Percentiles rank a stretch among this genome's conserved stretches.
Evolutionary conservation across 2,329 filamentous ascomycete genomes (phyloP).

Genomic region (Paecilomyces sp.): DNA sequence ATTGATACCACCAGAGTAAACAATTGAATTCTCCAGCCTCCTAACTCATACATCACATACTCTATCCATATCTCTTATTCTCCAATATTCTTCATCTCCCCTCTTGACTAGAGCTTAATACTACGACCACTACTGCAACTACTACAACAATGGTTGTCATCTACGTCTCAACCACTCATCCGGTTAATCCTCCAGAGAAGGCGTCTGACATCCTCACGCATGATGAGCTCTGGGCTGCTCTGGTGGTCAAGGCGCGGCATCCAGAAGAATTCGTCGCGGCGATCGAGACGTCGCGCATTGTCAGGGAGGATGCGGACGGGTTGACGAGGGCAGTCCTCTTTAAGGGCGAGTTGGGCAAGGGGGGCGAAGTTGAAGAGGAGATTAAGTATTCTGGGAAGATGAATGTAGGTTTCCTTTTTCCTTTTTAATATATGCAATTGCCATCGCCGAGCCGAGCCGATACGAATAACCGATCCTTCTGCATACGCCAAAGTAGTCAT

Average conservation of each 20-base stretch:
- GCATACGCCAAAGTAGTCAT: too few relatives aligned
- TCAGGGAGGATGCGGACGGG: constrained; percentile 29
- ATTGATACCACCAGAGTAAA: too few relatives aligned
- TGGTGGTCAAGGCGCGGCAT: constrained; percentile 40
- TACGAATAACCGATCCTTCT: too few relatives aligned
- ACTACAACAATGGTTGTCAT: constrained; percentile 27
- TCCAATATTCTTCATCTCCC: background rate
- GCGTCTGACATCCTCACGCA: constrained; percentile 21
- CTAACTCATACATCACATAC: background rate
- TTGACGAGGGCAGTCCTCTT: constrained; percentile 34
- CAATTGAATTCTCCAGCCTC: too few relatives aligned
- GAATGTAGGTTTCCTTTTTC: constrained; percentile 25
- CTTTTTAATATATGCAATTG: background rate
- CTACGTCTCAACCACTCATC: constrained; percentile 36
- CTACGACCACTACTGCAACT: background rate
- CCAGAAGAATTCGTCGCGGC: constrained; percentile 41
- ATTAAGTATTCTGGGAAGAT: constrained; percentile 30
- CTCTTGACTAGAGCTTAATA: background rate
- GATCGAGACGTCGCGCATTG: constrained; percentile 34
- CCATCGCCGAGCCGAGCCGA: too few relatives aligned
- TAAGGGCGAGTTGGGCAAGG: constrained; percentile 21
- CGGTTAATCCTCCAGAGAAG: constrained; percentile 35
- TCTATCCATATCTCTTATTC: background rate
- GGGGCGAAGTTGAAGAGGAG: constrained; percentile 26
- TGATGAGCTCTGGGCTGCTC: constrained; percentile 36